Percentiles rank a stretch among this genome's conserved stretches.
Evolutionary conservation across 805 yeast species (phyloP).

Genomic region (Kuraishia molischiana): DNA sequence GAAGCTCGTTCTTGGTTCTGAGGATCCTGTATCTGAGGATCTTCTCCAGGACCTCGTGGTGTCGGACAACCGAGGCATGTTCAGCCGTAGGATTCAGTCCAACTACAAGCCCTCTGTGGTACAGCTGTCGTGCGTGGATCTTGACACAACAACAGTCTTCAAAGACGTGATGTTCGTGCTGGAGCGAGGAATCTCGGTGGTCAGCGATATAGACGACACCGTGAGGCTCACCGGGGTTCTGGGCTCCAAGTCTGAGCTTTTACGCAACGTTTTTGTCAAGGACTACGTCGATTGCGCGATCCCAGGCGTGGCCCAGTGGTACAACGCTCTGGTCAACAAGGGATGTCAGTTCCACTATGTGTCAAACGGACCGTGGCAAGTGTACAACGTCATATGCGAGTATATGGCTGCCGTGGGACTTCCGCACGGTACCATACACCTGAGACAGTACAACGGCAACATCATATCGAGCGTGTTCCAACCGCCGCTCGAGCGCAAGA

Average conservation of each 20-base stretch:
- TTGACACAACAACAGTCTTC: slow-evolving; percentile 36
- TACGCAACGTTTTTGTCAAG: slow-evolving; percentile 66
- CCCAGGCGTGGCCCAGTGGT: slow-evolving; percentile 71
- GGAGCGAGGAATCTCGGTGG: slow-evolving; percentile 52
- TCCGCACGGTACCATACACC: slow-evolving; percentile 77
- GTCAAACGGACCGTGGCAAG: slow-evolving; percentile 92
- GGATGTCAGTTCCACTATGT: slow-evolving; percentile 70
- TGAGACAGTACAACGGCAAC: slow-evolving; percentile 83
- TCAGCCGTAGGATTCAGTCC: slow-evolving; percentile 41
- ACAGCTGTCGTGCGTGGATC: slow-evolving; percentile 36
- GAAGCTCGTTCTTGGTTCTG: slow-evolving; percentile 46
- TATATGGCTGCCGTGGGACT: slow-evolving; percentile 46
- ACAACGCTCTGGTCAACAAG: slow-evolving; percentile 32
- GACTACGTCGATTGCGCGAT: slow-evolving; percentile 60
- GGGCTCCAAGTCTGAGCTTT: slow-evolving; percentile 76
- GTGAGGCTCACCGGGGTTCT: slow-evolving; percentile 84
- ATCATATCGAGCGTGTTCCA: slow-evolving; percentile 75
- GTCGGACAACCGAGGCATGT: slow-evolving; percentile 64
- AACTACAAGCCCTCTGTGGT: slow-evolving; percentile 52
- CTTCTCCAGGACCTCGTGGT: slow-evolving; percentile 21
- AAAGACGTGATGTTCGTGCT: slow-evolving; percentile 32
- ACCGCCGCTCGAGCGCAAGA: slow-evolving; percentile 78
- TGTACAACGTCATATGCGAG: slow-evolving; percentile 49
- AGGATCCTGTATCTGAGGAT: slow-evolving; percentile 18
- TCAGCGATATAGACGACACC: slow-evolving; percentile 93